A percentile compares a stretch with the other conserved stretches of the same genome.
Conservation (phyloP, 495 filamentous ascomycete genomes). For the Lindgomyces ingoldianus region DNA sequence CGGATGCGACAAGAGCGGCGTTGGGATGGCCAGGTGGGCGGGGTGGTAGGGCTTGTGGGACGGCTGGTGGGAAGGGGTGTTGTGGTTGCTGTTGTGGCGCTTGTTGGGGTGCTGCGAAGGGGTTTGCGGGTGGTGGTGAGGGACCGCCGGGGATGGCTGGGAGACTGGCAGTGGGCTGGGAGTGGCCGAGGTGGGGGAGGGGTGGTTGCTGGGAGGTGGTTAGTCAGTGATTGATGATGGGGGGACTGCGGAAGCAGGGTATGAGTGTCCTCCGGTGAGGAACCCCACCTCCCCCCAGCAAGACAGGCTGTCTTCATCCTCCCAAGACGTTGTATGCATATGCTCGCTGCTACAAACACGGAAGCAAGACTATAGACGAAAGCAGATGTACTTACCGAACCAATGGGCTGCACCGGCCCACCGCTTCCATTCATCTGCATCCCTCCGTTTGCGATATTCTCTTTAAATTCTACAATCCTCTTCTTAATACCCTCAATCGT, state of each 20-base stretch:
- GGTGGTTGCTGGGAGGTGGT: background rate
- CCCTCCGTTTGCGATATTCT: conserved; percentile 10
- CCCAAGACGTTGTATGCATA: too few species aligned
- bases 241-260: too few species aligned
- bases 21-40: background rate
- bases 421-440: background rate
- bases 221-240: too few species aligned
- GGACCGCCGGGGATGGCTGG: background rate
- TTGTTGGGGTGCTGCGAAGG: background rate
- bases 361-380: background rate
- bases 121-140: conserved; percentile 6
- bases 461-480: conserved; percentile 3
- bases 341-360: background rate
- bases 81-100: background rate
- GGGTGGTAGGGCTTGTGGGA: background rate
- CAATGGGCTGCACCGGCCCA: background rate
- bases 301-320: too few species aligned
- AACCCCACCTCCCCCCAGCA: too few species aligned
- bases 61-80: conserved; percentile 5
- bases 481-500: conserved; percentile 14
- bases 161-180: background rate
- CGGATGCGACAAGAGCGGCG: conserved; percentile 43
- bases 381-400: background rate
- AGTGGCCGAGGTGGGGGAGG: background rate
- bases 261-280: too few species aligned